Conservation (phyloP, 257 asterid species). For the Solanum medicagineum region DNA sequence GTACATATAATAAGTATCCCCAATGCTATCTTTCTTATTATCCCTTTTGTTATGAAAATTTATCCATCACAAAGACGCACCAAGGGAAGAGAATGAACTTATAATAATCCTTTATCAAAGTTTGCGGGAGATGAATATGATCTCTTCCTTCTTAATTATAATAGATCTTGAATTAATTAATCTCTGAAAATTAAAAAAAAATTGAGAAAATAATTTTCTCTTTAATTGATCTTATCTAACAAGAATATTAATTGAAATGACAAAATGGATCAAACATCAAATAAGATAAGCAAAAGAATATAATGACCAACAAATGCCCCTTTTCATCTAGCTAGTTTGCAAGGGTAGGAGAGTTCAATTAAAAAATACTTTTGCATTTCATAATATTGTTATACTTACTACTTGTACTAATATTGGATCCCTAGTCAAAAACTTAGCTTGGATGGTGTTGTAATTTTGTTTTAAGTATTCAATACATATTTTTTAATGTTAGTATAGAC, state of each 20-base stretch:
- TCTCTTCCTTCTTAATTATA: neutral
- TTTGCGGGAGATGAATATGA: neutral
- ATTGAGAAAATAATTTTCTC: neutral
- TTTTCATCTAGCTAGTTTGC: too few species aligned
- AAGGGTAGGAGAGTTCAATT: too few species aligned
- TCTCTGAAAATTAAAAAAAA: neutral
- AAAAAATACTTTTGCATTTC: too few species aligned
- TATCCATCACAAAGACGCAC: neutral
- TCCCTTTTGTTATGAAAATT: neutral
- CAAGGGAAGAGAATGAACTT: neutral
- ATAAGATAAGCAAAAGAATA: too few species aligned
- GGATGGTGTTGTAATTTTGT: too few species aligned
- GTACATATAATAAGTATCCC: neutral
- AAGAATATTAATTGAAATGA: neutral
- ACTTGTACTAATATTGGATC: too few species aligned
- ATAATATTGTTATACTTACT: too few species aligned
- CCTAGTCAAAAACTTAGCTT: too few species aligned
- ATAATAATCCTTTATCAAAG: neutral
- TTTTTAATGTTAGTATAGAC: too few species aligned
- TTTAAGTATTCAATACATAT: too few species aligned
- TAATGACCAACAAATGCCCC: too few species aligned
- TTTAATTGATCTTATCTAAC: neutral
- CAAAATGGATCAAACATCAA: too few species aligned
- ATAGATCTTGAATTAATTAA: neutral
- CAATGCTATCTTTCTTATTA: neutral